Evolutionary conservation across 257 asterid genomes (phyloP).

Genomic region (Solanum peruvianum): DNA sequence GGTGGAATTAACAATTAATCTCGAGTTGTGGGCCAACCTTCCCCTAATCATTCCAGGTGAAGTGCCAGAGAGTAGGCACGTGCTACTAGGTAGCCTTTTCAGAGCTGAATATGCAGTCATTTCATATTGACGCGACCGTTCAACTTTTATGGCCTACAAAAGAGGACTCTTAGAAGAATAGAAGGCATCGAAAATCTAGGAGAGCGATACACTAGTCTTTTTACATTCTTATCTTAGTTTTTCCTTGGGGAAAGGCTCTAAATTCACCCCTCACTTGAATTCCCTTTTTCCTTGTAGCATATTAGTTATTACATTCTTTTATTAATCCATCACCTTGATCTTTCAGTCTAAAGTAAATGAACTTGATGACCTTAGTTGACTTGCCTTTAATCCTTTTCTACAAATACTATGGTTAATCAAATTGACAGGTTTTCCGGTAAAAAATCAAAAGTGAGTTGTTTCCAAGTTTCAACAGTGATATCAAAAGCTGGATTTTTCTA

Average conservation of each 20-base stretch:
- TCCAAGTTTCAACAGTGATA: neutral
- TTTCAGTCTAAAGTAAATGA: neutral
- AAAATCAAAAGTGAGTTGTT: neutral
- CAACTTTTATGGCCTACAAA: neutral
- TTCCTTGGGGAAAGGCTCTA: neutral
- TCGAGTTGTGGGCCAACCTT: neutral
- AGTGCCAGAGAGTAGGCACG: neutral
- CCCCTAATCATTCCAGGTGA: neutral
- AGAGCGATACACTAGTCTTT: neutral
- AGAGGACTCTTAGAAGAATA: neutral
- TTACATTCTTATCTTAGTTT: neutral
- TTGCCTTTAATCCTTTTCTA: neutral
- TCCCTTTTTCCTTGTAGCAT: neutral
- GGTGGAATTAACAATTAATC: neutral
- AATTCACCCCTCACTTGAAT: neutral
- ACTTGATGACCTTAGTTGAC: neutral
- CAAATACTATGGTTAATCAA: neutral
- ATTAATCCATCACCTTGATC: neutral
- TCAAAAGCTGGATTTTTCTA: neutral
- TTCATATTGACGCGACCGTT: neutral
- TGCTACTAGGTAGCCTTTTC: neutral
- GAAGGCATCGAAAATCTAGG: neutral
- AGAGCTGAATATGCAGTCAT: neutral
- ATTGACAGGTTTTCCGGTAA: neutral
- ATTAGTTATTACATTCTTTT: neutral